These are phyloP conservation scores for Ogataea chonburiensis DNA, from an alignment of 805 yeast species.

Conservation along the genomic window DNA sequence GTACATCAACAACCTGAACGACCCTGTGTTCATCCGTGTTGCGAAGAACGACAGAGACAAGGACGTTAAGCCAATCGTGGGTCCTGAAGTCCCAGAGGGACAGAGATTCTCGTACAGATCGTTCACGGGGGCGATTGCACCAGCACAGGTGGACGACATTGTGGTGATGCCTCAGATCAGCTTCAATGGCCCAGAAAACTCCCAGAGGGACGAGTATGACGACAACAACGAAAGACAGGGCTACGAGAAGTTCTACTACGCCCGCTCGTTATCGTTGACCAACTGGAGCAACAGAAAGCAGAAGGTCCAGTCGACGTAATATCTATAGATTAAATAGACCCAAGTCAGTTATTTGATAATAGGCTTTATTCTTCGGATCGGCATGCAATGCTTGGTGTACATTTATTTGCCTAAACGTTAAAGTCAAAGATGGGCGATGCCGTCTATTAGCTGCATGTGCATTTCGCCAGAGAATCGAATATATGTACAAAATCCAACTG, in stretches of 20 bases:
- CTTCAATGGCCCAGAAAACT: constrained; percentile 27
- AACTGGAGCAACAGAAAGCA: constrained; percentile 26
- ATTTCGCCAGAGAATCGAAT: no score
- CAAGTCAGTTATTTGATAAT: no score
- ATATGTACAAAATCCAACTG: no score
- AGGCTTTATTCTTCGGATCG: background rate
- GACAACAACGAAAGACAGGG: constrained; percentile 31
- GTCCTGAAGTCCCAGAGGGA: constrained; percentile 29
- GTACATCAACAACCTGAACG: constrained; percentile 28
- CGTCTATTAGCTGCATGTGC: no score
- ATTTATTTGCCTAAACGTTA: no score
- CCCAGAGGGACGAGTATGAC: constrained; percentile 29
- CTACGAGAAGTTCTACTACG: constrained; percentile 30
- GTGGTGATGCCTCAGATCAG: constrained; percentile 33
- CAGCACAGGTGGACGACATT: constrained; percentile 34
- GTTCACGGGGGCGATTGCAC: constrained; percentile 32
- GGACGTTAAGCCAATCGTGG: constrained; percentile 26
- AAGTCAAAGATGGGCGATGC: no score
- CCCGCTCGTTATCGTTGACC: constrained; percentile 31
- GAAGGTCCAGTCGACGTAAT: constrained; percentile 18
- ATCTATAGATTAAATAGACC: constrained; percentile 1
- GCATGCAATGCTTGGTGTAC: no score
- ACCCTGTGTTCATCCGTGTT: constrained; percentile 31
- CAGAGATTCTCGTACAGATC: constrained; percentile 31
- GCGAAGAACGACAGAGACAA: constrained; percentile 33